Evolutionary conservation across 257 asterid species (phyloP), one percentile per base, ranked within the genome.

Genomic region (Misopates orontium): DNA sequence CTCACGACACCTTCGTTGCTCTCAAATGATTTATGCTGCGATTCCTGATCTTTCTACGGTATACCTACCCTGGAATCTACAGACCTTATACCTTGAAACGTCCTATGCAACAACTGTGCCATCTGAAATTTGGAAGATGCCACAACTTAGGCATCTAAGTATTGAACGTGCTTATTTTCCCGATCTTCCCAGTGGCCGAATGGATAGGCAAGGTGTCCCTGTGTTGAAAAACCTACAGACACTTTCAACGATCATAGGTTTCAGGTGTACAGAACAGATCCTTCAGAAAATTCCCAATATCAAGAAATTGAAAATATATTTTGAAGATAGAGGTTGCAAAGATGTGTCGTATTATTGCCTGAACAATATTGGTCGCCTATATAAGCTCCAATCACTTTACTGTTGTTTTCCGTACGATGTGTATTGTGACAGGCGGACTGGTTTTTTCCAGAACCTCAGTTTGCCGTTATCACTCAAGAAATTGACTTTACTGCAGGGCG

Each of bases 101-200:
- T 28, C 36, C 36, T 28, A 28, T 28, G 36, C 36, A 60, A 20
- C 12, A 4, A 16, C 18, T 17, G 52, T 68, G 12, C 74, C 74
- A 16, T 10, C 24, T 45, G 70, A 53, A 60, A 54, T 73, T 14
- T 73, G 78, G 73, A 56, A 54, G 28, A 55, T 67, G 73, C 42
- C 71, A 28, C 36, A 28, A 28, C 36, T 28, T 28, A 67, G 78
- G 20, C 73, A 54, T 54, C 24, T 67, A 3, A 22, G 14, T 22
- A 11, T 21, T 11, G 8, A 3, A 4, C 12, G 16, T 4, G 36
- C 23, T 50, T 50, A 50, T 39, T 50, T 61, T 5, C 61, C 52
- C 13, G 73, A 67, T 21, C 73, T 69, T 47, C 60, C 45, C 14
- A 28, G 22, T 50, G 8, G 20, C 18, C 19, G 28, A 21, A 8